phyloP scores from a whole-genome alignment of 257 asterid species.

The Scutellaria galericulata region DNA sequence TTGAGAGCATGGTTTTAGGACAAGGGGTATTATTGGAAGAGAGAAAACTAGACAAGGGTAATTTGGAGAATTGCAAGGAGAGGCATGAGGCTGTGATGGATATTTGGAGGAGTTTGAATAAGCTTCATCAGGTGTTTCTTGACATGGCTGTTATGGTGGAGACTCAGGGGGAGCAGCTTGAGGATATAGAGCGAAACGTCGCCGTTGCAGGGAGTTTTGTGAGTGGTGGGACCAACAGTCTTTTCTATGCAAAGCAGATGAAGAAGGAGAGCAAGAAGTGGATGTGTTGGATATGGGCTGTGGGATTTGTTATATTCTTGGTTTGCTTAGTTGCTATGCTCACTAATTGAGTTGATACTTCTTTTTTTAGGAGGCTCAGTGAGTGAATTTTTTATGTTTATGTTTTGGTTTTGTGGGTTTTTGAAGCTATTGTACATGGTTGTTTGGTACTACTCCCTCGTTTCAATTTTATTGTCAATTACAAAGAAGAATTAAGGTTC shows the following conservation, averaged over 20 bases:
- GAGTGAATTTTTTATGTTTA: no score
- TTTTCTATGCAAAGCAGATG: conserved; percentile 77
- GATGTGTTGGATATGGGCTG: conserved; percentile 66
- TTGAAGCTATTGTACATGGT: neutral
- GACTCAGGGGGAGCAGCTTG: conserved; percentile 70
- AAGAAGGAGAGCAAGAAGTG: conserved; percentile 53
- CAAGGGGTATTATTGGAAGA: conserved; percentile 46
- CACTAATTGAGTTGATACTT: conserved; percentile 21
- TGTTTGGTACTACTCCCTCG: no score
- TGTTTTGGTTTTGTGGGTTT: neutral
- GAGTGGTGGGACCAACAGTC: conserved; percentile 75
- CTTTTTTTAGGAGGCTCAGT: no score
- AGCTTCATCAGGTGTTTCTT: conserved; percentile 88
- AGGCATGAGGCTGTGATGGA: conserved; percentile 85
- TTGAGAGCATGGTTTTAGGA: conserved; percentile 56
- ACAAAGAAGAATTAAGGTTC: no score
- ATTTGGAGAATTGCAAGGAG: conserved; percentile 51
- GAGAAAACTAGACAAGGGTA: conserved; percentile 31
- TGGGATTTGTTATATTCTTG: conserved; percentile 53
- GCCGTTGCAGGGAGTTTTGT: conserved; percentile 70
- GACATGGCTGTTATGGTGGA: conserved; percentile 90
- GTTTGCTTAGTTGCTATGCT: conserved; percentile 70
- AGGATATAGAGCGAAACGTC: conserved; percentile 69
- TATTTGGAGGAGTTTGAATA: conserved; percentile 78
- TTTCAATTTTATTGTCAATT: no score